Evolutionary conservation across 2,329 filamentous ascomycete species (phyloP), one percentile per base, ranked within the genome.

Genomic region (Aspergillus puulaauensis): DNA sequence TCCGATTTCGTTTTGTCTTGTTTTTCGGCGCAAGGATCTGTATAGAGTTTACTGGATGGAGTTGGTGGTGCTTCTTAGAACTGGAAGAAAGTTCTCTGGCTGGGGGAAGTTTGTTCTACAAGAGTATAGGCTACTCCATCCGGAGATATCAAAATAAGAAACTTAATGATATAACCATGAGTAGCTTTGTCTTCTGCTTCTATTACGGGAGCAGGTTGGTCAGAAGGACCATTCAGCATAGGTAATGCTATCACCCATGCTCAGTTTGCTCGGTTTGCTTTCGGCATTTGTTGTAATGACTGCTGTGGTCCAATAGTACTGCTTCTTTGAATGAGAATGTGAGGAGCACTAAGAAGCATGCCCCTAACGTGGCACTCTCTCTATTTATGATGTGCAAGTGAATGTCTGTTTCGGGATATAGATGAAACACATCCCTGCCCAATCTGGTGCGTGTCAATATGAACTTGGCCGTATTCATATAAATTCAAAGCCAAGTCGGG

Each of bases 381-480:
- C 15, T 5, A 37, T 37, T 7, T 9, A 21, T 43, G 17, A 43
- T 43, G 40, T 11, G 40, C 40, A 43, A 19, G 12, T 43, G 40
- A 14, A 21, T 43, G 14, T 37, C 35, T 37, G 35, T 31, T 46
- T 46, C 23, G 24, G 24, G 44, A 46, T 27, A 14, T 11, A 12
- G 21, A 46, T 37, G 24, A 33, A 37, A 24, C 27, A 15, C 8
- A 39, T 24, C 51, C 41, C 9, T 46, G 41, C 8, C 19, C 1
- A 23, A 46, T 37, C 12, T 35, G 35, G 40, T 37, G 53, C 21
- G 53, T 55, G 53, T 45, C 24, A 19, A 55, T 55, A 55, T 17
- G 17, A 24, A 48, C 41, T 2, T 41, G 11, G 1, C 2, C 31
- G 23, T 54, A n/a, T 31, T 5, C 19, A 6, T 8, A 46, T 9